Base-by-base conservation (phyloP, 1,284 basidiomycete species). In the Cutaneotrichosporon sp. region DNA sequence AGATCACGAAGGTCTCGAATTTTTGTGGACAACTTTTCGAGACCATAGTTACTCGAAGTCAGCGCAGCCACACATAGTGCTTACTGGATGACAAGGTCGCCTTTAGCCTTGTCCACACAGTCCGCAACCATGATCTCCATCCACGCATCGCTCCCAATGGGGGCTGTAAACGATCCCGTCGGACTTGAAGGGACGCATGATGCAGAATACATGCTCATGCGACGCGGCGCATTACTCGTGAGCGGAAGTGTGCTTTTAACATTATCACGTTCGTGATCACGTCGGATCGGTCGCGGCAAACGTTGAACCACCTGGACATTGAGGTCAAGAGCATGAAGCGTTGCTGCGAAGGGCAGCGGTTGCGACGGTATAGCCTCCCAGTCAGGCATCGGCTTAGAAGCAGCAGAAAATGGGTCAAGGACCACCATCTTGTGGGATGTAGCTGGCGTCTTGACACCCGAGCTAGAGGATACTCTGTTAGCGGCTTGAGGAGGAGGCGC, bases 1-100 rank as follows among this genome's bases (percentile, higher is more conserved):
- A 74, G 59, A 41, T 74, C 52, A 34, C 64, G 65, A 7, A 74
- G 55, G n/a, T 73, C 70, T 2, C 66, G 50, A 14, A 74, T 73
- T 42, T 63, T 66, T 17, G 67, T 68, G 1, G 69, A 72, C 7
- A 74, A 43, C 0, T 30, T 45, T 1, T 59, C 60, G 9, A 74
- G 54, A 8, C 65, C 64, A 23, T 38, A 49, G 17, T 55, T 50
- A 26, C 68, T 69, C 47, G 14, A 20, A 43, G 51, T 39, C 40
- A 53, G 41, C 10, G 18, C 15, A 1, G 3, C 1, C 2, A 2
- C 2, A 2, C 4, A 23, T n/a, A 34, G 30, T 10, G 61, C 71
- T 61, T 46, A 73, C 71, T 45, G 53, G 13, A 73, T 41, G 20
- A 62, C 51, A 12, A 73, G 51, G 20, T 54, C 51, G 2, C 59